Conservation (phyloP, 352 stramenopile genomes). For the Pythium brachiatum region DNA sequence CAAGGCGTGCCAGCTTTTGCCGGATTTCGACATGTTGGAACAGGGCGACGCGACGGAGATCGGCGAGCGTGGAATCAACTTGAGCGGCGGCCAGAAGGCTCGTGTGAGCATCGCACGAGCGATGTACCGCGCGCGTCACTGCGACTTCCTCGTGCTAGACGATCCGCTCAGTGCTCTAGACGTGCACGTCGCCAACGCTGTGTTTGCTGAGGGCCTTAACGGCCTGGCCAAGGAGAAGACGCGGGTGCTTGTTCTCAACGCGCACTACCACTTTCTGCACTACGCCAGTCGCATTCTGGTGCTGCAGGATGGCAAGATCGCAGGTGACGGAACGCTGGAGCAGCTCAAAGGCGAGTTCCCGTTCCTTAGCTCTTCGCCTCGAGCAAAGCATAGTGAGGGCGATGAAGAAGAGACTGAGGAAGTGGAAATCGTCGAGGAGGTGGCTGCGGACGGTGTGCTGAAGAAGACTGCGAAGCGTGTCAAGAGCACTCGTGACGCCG, state of each 20-base stretch:
- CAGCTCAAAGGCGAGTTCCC: slow-evolving; percentile 41
- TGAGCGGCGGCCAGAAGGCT: slow-evolving; percentile 34
- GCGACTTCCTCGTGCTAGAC: slow-evolving; percentile 37
- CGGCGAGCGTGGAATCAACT: slow-evolving; percentile 44
- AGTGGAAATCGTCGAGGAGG: not conserved
- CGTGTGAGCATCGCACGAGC: slow-evolving; percentile 28
- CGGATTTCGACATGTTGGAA: slow-evolving; percentile 63
- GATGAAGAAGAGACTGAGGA: not conserved
- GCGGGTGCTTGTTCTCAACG: slow-evolving; percentile 79
- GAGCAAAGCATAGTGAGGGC: slow-evolving; percentile 5
- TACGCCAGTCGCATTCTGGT: slow-evolving; percentile 21
- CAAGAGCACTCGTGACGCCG: not conserved
- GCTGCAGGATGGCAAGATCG: slow-evolving; percentile 51
- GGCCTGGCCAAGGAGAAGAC: slow-evolving; percentile 32
- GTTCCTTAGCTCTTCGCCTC: slow-evolving; percentile 29
- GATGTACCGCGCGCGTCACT: slow-evolving; percentile 23
- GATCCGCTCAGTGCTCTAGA: slow-evolving; percentile 38
- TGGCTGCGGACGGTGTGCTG: not conserved
- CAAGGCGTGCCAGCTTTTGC: slow-evolving; percentile 41
- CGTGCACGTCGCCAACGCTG: slow-evolving; percentile 28
- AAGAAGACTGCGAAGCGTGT: slow-evolving; percentile 1
- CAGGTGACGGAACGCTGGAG: slow-evolving; percentile 29
- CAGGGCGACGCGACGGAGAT: slow-evolving; percentile 70
- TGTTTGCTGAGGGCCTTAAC: slow-evolving; percentile 32
- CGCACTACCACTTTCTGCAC: slow-evolving; percentile 29